These are phyloP conservation scores for Kuraishia floccosa DNA, from an alignment of 805 yeast genomes.

Conservation along the genomic window DNA sequence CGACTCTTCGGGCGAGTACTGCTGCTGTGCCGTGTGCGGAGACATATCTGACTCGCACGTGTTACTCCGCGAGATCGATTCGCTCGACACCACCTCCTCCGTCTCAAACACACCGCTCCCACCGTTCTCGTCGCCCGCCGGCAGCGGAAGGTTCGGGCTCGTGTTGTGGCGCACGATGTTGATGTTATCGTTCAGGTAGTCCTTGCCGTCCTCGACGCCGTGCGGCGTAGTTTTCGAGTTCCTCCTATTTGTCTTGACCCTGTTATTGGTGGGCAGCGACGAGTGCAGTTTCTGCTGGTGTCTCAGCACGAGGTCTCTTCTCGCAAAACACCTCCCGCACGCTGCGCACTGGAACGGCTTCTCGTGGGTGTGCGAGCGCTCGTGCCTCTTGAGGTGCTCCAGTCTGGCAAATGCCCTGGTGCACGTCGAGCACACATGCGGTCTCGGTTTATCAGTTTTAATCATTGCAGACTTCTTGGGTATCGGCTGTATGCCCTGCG, in stretches of 20 bases:
- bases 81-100: too few relatives aligned
- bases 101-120: too few relatives aligned
- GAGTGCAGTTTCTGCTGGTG: constrained; percentile 92
- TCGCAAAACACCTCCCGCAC: constrained; percentile 91
- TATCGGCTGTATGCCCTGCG: constrained; percentile 36
- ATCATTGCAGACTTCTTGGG: constrained; percentile 78
- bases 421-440: constrained; percentile 82
- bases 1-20: too few relatives aligned
- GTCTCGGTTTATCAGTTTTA: constrained; percentile 90
- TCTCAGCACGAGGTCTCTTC: constrained; percentile 77
- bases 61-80: too few relatives aligned
- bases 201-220: constrained; percentile 18
- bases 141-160: constrained; percentile 33
- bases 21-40: too few relatives aligned
- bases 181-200: constrained; percentile 34
- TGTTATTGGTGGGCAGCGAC: constrained; percentile 27
- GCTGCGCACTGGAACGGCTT: constrained; percentile 95
- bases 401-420: constrained; percentile 92
- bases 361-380: constrained; percentile 89
- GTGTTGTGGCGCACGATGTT: constrained; percentile 42
- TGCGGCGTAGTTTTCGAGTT: constrained; percentile 8
- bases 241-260: constrained; percentile 20
- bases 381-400: constrained; percentile 91
- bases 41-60: too few relatives aligned
- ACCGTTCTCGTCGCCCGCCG: too few relatives aligned